Base-by-base conservation (phyloP, 202 grass and related monocot genomes). In the Cymbopogon flexuosus region DNA sequence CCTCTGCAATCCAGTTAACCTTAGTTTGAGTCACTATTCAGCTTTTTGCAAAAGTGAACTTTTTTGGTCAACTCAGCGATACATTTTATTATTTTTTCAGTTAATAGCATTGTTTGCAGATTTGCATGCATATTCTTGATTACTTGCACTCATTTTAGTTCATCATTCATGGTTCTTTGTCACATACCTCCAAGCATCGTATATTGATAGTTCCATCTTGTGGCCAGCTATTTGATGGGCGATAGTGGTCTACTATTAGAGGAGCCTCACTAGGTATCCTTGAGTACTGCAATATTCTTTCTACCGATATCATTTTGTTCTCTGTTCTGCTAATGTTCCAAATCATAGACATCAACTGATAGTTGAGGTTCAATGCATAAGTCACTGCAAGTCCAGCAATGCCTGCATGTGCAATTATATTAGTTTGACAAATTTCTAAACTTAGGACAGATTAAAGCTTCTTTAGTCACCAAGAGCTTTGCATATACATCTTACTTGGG, bases 281-380 rank as follows among this genome's bases (percentile, higher is more conserved):
- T 52, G 86, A 87, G 88, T 98, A 98, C 61, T 98, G 92, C 85
- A 94, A 63, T 89, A 98, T 93, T 88, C 95, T 94, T 85, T 98
- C 95, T 59, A 98, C 90, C 13, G 95, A 98, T 76, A 98, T 98
- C 88, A 98, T 98, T 93, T 93, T 98, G 83, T 98, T 93, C 78
- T 98, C 92, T 76, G 86, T 71, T 62, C 93, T 91, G 88, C 95
- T 94, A 62, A 91, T 88, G 83, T 98, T 94, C 95, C 95, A 98
- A 77, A 87, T 94, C 46, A 94, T 86, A 69, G 82, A 58, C 75
- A 92, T 78, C 69, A 94, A 31, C 81, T 98, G 95, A 19, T 82
- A 76, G 59, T 94, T 98, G 78, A 98, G 92, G 73, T 89, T 98
- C 79, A 98, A 85, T 62, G 91, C 95, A 72, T 94, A 98, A 74